Conservation (phyloP, 495 filamentous ascomycete genomes). For the Tuber magnatum region DNA sequence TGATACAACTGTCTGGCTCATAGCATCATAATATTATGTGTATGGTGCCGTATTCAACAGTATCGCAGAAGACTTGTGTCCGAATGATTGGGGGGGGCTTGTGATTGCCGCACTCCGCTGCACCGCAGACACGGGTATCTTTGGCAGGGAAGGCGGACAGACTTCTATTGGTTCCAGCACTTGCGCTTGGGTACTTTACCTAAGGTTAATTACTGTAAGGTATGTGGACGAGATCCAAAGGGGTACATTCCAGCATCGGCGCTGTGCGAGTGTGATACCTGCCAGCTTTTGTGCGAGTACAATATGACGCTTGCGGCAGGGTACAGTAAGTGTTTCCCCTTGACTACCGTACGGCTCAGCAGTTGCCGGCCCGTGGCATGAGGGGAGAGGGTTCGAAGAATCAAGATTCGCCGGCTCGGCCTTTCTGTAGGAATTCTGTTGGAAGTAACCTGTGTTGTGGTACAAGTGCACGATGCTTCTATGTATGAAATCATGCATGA, state of each 20-base stretch:
- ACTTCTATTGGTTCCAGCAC: neutral
- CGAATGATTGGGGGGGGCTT: neutral
- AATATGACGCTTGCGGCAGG: neutral
- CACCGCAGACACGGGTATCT: neutral
- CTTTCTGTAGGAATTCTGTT: constrained; percentile 2
- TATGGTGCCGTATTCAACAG: neutral
- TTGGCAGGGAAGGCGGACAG: neutral
- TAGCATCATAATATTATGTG: no score
- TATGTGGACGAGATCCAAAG: neutral
- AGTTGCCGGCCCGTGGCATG: neutral
- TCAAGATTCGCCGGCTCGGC: neutral
- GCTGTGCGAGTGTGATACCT: neutral
- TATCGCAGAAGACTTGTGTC: neutral
- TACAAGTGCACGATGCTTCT: neutral
- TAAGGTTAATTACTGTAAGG: neutral
- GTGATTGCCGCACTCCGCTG: neutral
- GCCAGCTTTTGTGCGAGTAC: neutral
- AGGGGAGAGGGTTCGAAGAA: neutral
- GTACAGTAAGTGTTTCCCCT: neutral
- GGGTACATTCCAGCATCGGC: neutral
- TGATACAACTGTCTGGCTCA: neutral
- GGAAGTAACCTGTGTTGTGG: neutral
- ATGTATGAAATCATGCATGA: neutral
- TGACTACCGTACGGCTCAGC: neutral
- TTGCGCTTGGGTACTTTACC: neutral